A percentile compares a stretch with the other conserved stretches of the same genome.
These are phyloP conservation scores for Jaltomata sinuosa DNA, from an alignment of 257 asterid species.

Conservation along the genomic window DNA sequence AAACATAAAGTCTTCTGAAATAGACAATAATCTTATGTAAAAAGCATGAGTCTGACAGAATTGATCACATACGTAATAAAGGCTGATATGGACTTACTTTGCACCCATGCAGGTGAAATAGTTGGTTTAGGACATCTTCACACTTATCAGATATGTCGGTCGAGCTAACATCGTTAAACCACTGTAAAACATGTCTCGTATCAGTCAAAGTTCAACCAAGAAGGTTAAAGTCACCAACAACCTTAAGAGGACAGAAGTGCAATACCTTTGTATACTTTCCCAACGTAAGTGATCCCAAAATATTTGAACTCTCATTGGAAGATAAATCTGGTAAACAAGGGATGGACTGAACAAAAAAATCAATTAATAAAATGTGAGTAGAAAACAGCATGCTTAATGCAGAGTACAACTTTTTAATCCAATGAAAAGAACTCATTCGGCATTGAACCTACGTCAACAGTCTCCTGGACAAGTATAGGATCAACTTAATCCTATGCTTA, in stretches of 20 bases:
- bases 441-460: not conserved
- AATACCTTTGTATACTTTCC: conserved; percentile 92
- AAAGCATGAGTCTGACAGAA: conserved; percentile 1
- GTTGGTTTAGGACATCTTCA: conserved; percentile 62
- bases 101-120: conserved; percentile 69
- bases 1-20: not conserved
- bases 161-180: conserved; percentile 95
- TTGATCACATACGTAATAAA: not conserved
- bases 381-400: not conserved
- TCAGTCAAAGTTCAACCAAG: conserved; percentile 2
- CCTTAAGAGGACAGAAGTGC: conserved; percentile 3
- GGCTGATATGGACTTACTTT: conserved; percentile 34
- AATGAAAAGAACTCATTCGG: not conserved
- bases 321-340: conserved; percentile 75
- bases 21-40: not conserved
- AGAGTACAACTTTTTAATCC: not conserved
- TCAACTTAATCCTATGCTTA: not conserved
- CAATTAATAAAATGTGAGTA: not conserved
- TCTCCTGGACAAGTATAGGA: not conserved
- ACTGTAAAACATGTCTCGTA: conserved; percentile 8
- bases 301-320: conserved; percentile 33
- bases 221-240: not conserved
- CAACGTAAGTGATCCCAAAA: conserved; percentile 48
- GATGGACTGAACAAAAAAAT: conserved; percentile 35
- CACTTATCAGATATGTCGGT: conserved; percentile 72